These are phyloP conservation scores for Starmerella floricola DNA, from an alignment of 805 yeast species.

Conservation along the genomic window DNA sequence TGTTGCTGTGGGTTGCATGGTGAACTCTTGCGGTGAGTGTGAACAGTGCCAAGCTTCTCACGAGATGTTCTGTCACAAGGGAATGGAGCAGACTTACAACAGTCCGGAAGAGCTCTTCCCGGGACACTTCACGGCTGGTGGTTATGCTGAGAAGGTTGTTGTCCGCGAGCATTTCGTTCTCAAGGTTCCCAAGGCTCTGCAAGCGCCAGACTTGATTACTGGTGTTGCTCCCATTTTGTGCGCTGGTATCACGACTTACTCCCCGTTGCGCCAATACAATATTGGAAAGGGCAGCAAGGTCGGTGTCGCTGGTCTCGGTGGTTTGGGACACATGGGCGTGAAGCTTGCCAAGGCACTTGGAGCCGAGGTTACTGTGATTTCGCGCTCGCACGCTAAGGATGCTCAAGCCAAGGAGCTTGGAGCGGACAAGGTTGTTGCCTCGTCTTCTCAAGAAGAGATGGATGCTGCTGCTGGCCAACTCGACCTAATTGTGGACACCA, in stretches of 20 bases:
- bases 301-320: conserved; percentile 54
- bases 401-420: conserved; percentile 45
- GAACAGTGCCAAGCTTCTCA: conserved; percentile 42
- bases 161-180: conserved; percentile 52
- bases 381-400: conserved; percentile 41
- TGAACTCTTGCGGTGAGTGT: conserved; percentile 50
- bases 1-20: conserved; percentile 71
- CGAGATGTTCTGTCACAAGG: conserved; percentile 43
- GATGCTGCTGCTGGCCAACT: conserved; percentile 28
- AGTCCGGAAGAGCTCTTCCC: conserved; percentile 38
- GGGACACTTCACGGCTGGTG: conserved; percentile 41
- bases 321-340: conserved; percentile 52
- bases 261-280: conserved; percentile 44
- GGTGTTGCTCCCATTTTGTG: conserved; percentile 63
- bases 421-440: conserved; percentile 43
- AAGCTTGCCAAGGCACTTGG: conserved; percentile 51
- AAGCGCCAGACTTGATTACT: conserved; percentile 32
- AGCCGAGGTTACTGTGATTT: conserved; percentile 46
- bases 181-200: conserved; percentile 47
- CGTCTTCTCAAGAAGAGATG: conserved; percentile 34
- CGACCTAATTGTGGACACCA: conserved; percentile 44
- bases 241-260: conserved; percentile 63
- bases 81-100: conserved; percentile 41
- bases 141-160: conserved; percentile 26
- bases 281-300: conserved; percentile 41